Percentiles rank a stretch among this genome's conserved stretches.
Conservation (phyloP, 1,139 yeast species). For the Pichia sp. region DNA sequence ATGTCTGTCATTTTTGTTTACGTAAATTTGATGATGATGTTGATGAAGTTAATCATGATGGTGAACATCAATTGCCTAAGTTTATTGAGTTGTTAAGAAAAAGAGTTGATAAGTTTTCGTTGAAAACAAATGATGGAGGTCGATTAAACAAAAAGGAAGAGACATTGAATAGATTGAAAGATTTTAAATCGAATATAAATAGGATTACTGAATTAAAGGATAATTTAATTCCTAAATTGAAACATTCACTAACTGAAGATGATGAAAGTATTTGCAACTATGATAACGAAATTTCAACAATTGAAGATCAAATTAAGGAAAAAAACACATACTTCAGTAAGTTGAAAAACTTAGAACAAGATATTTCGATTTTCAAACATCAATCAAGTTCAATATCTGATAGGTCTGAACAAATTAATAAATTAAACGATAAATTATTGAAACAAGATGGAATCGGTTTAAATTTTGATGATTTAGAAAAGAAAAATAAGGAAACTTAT, state of each 20-base stretch:
- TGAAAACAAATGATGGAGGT: slow-evolving; percentile 18
- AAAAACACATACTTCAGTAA: not conserved
- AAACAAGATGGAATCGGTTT: slow-evolving; percentile 9
- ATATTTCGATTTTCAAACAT: slow-evolving; percentile 1
- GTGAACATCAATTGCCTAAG: slow-evolving; percentile 7
- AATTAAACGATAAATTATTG: slow-evolving; percentile 2
- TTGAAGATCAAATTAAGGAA: not conserved
- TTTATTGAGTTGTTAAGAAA: slow-evolving; percentile 23
- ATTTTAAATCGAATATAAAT: slow-evolving; percentile 19
- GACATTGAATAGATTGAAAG: slow-evolving; percentile 23
- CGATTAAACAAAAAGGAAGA: slow-evolving; percentile 19
- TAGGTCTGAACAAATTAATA: slow-evolving; percentile 7
- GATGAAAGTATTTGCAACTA: not conserved
- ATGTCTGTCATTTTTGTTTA: slow-evolving; percentile 61
- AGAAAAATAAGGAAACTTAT: slow-evolving; percentile 36
- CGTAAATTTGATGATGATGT: slow-evolving; percentile 47
- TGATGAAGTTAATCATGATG: slow-evolving; percentile 28
- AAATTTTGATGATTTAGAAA: slow-evolving; percentile 46
- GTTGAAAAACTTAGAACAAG: slow-evolving; percentile 10
- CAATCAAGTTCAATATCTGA: slow-evolving; percentile 9
- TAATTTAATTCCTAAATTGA: not conserved
- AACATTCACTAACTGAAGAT: not conserved
- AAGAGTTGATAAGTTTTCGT: slow-evolving; percentile 17
- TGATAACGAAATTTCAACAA: slow-evolving; percentile 2
- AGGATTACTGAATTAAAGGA: slow-evolving; percentile 4